Conservation (phyloP, 164 flowering plant genomes). For the Stephania cephalantha region DNA sequence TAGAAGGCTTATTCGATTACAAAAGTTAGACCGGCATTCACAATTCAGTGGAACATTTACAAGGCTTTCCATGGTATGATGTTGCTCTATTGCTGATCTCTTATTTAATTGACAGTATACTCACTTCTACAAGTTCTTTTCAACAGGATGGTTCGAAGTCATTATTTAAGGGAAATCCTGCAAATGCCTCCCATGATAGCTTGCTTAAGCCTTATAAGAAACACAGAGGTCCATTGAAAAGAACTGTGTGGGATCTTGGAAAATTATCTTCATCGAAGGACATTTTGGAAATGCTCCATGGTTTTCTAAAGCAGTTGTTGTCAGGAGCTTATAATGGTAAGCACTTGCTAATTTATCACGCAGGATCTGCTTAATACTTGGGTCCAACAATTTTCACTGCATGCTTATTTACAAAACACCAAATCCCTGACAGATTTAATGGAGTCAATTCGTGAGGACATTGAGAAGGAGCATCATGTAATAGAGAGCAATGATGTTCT, state of each 20-base stretch:
- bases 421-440: conserved; percentile 52
- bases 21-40: conserved; percentile 45
- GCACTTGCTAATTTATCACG: neutral
- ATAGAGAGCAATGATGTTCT: conserved; percentile 62
- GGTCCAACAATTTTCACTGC: neutral
- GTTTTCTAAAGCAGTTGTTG: conserved; percentile 73
- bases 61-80: conserved; percentile 56
- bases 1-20: conserved; percentile 39
- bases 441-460: conserved; percentile 79
- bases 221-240: conserved; percentile 53
- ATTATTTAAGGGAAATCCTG: conserved; percentile 65
- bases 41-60: conserved; percentile 83
- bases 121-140: conserved; percentile 9
- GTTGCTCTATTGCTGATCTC: conserved; percentile 3
- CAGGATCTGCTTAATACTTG: neutral
- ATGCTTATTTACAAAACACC: neutral
- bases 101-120: neutral
- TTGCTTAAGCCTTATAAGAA: conserved; percentile 40
- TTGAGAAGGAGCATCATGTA: conserved; percentile 69
- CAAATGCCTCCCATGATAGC: conserved; percentile 31
- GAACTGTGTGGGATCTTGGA: conserved; percentile 53
- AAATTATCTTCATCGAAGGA: conserved; percentile 44
- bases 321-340: conserved; percentile 85
- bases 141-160: conserved; percentile 89
- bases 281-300: conserved; percentile 50